Evolutionary conservation across 1,284 basidiomycete species (phyloP).

Genomic region (Rhodotorula sp.): DNA sequence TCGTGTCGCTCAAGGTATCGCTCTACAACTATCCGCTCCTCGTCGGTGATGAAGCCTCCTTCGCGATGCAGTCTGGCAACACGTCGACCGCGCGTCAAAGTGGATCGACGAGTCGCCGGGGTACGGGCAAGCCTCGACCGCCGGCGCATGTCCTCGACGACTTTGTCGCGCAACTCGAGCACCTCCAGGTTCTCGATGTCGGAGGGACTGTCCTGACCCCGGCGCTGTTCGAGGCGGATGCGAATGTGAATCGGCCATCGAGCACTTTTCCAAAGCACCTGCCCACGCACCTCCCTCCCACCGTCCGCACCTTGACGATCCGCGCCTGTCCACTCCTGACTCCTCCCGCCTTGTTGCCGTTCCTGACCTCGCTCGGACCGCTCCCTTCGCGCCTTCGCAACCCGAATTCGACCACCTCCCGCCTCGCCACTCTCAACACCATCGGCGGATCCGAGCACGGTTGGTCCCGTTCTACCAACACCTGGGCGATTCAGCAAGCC

Average conservation of each 20-base stretch:
- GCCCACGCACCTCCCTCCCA: not conserved
- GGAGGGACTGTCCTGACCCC: constrained; percentile 21
- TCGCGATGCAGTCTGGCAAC: not conserved
- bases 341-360: not conserved
- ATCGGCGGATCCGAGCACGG: constrained; percentile 19
- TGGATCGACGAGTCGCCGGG: no score
- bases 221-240: constrained; percentile 3
- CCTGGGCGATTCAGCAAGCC: constrained; percentile 12
- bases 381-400: not conserved
- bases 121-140: no score
- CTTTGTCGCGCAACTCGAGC: constrained; percentile 4
- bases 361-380: constrained; percentile 2
- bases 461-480: constrained; percentile 5
- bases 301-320: constrained; percentile 12
- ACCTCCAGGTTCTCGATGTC: constrained; percentile 15
- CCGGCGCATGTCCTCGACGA: constrained; percentile 15
- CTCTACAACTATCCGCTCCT: constrained; percentile 19
- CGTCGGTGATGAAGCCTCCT: not conserved
- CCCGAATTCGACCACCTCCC: not conserved
- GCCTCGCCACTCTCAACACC: not conserved
- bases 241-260: not conserved
- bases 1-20: constrained; percentile 13
- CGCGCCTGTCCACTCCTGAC: constrained; percentile 11
- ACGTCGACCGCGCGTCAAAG: not conserved
- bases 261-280: accelerated